These are phyloP conservation scores for Candida smagusa DNA, from an alignment of 1,139 yeast genomes.

Conservation along the genomic window DNA sequence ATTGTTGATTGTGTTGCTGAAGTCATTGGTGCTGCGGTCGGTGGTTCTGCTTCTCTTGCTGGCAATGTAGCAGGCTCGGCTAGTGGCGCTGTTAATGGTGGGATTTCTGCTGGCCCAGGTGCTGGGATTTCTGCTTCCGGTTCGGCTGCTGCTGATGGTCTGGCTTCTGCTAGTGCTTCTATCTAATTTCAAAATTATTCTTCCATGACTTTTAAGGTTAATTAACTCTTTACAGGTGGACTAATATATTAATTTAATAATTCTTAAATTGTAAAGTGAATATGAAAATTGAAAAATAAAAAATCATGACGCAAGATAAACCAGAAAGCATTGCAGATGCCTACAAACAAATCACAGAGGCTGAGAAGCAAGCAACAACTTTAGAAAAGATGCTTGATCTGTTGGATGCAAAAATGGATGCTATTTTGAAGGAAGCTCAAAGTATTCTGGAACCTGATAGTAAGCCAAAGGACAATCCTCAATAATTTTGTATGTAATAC, in stretches of 20 bases:
- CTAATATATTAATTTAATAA: too few species aligned
- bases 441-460: constrained; percentile 4
- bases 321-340: constrained; percentile 40
- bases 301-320: constrained; percentile 8
- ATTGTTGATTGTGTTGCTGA: too few species aligned
- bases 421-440: constrained; percentile 41
- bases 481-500: not conserved
- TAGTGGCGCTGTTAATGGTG: too few species aligned
- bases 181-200: not conserved
- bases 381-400: constrained; percentile 55
- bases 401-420: constrained; percentile 54
- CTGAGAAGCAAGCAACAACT: constrained; percentile 51
- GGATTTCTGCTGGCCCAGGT: not conserved
- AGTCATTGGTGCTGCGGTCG: not conserved
- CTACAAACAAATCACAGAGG: constrained; percentile 49
- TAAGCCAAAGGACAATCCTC: not conserved
- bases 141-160: not conserved
- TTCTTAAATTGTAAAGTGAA: too few species aligned
- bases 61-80: too few species aligned
- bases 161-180: not conserved
- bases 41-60: not conserved
- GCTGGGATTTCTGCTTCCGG: not conserved
- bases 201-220: too few species aligned
- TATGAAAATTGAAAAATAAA: not conserved
- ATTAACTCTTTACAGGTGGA: too few species aligned